Evolutionary conservation across 2,329 filamentous ascomycete species (phyloP).

Genomic region (Penicillium thymicola): DNA sequence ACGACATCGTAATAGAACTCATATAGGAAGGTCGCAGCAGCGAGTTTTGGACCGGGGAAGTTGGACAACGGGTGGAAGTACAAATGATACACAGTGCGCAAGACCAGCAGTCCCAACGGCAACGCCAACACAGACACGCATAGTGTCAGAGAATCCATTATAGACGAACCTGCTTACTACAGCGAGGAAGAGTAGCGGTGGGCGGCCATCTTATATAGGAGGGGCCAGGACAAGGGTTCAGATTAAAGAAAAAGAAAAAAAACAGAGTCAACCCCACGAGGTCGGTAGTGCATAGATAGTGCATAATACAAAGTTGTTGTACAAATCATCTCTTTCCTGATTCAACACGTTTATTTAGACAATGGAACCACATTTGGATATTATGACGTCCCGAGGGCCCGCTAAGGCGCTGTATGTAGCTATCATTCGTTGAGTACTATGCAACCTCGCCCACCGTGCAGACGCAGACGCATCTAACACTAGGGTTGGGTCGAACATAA

Average conservation of each 20-base stretch:
- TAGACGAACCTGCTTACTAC: not conserved
- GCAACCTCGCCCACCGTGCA: not conserved
- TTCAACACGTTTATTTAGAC: not conserved
- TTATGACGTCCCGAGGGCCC: not conserved
- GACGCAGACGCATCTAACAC: not conserved
- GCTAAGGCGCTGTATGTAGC: not conserved
- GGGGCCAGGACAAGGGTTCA: not conserved
- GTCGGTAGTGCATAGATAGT: not conserved
- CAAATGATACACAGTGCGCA: slow-evolving; percentile 12
- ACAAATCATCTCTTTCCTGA: not conserved
- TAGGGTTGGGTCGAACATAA: not conserved
- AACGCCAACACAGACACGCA: not conserved
- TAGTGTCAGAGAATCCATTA: slow-evolving; percentile 8
- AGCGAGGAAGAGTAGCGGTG: not conserved
- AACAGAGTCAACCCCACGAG: not conserved
- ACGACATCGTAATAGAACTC: slow-evolving; percentile 36
- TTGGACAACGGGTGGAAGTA: slow-evolving; percentile 30
- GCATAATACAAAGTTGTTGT: not conserved
- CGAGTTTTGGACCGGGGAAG: slow-evolving; percentile 34
- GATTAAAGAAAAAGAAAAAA: not conserved
- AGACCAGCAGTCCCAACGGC: not conserved
- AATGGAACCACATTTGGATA: not conserved
- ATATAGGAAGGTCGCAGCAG: slow-evolving; percentile 31
- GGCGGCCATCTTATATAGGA: not conserved
- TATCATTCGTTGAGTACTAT: slow-evolving; percentile 1